Conservation (phyloP, 306 rosid genomes). For the Mimosa bimucronata region DNA sequence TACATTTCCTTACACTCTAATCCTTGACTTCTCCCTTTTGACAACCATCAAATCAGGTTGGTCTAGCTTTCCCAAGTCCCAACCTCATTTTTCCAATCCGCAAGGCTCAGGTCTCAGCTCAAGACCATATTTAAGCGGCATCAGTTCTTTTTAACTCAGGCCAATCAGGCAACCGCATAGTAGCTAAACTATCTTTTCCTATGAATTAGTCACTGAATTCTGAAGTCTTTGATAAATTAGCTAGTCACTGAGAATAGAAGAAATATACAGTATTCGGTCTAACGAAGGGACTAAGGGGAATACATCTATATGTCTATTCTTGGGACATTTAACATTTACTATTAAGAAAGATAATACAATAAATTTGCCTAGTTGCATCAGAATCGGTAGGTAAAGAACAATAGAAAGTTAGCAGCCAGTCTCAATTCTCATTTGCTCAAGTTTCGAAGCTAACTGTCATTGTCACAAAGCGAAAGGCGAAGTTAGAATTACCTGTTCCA, state of each 20-base stretch:
- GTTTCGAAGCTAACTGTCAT: background rate
- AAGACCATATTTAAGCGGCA: background rate
- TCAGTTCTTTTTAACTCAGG: background rate
- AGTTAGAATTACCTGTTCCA: constrained; percentile 66
- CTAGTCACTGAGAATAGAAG: background rate
- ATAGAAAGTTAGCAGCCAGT: constrained; percentile 20
- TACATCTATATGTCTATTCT: no score
- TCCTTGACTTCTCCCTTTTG: background rate
- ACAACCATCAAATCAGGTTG: background rate
- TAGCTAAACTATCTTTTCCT: background rate
- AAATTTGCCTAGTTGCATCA: constrained; percentile 37
- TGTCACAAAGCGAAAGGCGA: constrained; percentile 18
- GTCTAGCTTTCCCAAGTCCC: background rate
- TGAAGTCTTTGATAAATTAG: background rate
- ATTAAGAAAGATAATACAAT: no score
- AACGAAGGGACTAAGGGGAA: no score
- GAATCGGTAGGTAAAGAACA: constrained; percentile 20
- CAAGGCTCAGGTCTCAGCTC: background rate
- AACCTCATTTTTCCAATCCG: background rate
- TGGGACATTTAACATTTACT: no score
- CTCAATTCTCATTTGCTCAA: constrained; percentile 13
- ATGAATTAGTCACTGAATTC: background rate
- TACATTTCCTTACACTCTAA: background rate
- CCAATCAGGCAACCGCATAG: background rate
- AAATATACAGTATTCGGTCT: background rate